Base-by-base conservation (phyloP, 495 filamentous ascomycete species). In the Hyaloscypha variabilis region DNA sequence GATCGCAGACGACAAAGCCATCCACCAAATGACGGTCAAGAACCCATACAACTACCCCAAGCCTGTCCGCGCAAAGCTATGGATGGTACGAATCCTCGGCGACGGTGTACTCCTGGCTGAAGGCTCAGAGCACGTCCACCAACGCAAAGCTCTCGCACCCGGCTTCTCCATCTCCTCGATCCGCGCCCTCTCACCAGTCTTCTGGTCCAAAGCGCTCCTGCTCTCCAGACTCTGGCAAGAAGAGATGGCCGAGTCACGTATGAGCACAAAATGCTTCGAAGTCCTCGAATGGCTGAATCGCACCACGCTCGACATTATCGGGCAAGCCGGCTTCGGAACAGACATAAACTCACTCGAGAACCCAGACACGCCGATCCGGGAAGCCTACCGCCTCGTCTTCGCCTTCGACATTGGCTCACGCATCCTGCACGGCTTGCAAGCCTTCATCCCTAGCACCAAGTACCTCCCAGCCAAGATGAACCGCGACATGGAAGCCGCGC, bases 301-400 rank as follows among this genome's bases (percentile, higher is more conserved):
- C 13, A 85, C 86, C 0, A 92, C 93, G 0, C 87, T 97, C 8
- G 93, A 97, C 69, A 93, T 96, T 62, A 94, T 97, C 63, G 92
- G 93, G 6, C 75, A 87, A 10, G 89, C 91, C 0, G 92, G 92
- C 1, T 86, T 96, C 69, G 92, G 92, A 2, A 83, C 85, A 21
- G 91, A 96, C 57, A 96, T 97, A 69, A 77, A 82, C 42, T 86
- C 91, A 4, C 79, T 96, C 55, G 71, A 85, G 30, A 78, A 91
- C 67, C 85, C 84, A 0, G 73, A 85, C 19, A 88, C 86, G 71
- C 81, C 85, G 65, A 81, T 97, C 17, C 85, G 82, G 19, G 72
- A 83, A 54, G 91, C 87, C 3, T 97, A 96, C 75, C 75, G 81
- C 3, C 77, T 64, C 0, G 67, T 91, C 14, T 89, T 91, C 69